phyloP scores from a whole-genome alignment of 2,329 filamentous ascomycete genomes.

The Microdochium bolleyi region DNA sequence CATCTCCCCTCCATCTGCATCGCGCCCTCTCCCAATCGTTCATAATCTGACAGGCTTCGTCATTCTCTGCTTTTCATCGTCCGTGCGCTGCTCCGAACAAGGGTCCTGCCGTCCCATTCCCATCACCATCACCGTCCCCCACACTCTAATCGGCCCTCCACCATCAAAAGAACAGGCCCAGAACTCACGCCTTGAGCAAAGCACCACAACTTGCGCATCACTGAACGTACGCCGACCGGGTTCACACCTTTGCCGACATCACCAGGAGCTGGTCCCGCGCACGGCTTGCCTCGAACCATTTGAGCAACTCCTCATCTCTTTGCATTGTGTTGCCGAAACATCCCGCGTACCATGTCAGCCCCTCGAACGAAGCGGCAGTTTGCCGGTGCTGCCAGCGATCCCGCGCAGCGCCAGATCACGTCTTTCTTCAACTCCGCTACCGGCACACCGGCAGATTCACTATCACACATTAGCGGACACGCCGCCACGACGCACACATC shows the following conservation, averaged over 20 bases:
- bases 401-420: slow-evolving; percentile 54
- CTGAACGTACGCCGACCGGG: no score
- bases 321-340: neutral
- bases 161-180: neutral
- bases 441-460: slow-evolving; percentile 14
- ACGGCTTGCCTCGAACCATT: neutral
- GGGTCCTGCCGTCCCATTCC: neutral
- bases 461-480: neutral
- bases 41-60: neutral
- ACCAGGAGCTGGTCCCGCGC: neutral
- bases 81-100: neutral
- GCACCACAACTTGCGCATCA: no score
- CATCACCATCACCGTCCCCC: slow-evolving; percentile 3
- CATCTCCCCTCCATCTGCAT: neutral
- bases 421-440: slow-evolving; percentile 42
- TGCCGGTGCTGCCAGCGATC: slow-evolving; percentile 49
- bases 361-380: slow-evolving; percentile 54
- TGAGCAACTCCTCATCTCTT: neutral
- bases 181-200: neutral
- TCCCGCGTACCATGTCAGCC: slow-evolving; percentile 34
- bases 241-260: no score
- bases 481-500: slow-evolving; percentile 10
- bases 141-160: neutral
- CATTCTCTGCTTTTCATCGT: neutral
- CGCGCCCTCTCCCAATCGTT: neutral